Base-by-base conservation (phyloP, 2,329 filamentous ascomycete genomes). In the Verruconis gallopava region DNA sequence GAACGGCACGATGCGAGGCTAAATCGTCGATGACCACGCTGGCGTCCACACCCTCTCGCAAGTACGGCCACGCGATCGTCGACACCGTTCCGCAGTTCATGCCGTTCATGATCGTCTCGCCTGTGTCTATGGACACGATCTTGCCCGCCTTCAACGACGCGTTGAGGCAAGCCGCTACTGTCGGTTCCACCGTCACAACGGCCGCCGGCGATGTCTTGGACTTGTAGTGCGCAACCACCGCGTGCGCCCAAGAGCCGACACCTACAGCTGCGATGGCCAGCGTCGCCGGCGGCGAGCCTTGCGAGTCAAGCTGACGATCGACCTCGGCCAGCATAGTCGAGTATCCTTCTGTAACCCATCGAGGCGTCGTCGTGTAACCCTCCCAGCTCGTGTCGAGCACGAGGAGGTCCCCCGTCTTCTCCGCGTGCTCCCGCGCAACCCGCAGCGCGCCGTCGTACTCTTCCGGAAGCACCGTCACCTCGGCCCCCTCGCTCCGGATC, bases 271-370 rank as follows among this genome's bases (percentile, higher is more conserved):
- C 70, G 12, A 89, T 56, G 21, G 77, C 67, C 6, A 74, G 59
- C 0, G 63, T 71, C 4, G 68, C 63, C 3, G 58, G 47, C 3
- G 52, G 48, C 0, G 60, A 54, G 1, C 42, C 46, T 1, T 62
- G 48, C 0, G 60, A 57, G 0, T 65, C 53, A 6, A 79, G 53
- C 52, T 88, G 81, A 15, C 64, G 55, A 38, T 85, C 79, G 0
- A 75, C 64, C 53, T 91, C 84, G 3, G 60, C 55, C 47, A 88
- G 63, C 71, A 88, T 79, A 0, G 81, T 85, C 3, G 67, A 67
- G 51, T 89, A 91, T 0, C 84, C 84, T 46, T 89, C 76, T 0
- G 85, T 79, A 17, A 88, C 80, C 76, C 79, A 86, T 57, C 65
- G 56, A 0, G 82, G 80, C 4, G 85, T 71, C 30, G 75, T 65